A percentile compares a stretch with the other conserved stretches of the same genome.
phyloP scores from a whole-genome alignment of 1,139 yeast genomes.

The Ogataea hybrid region DNA sequence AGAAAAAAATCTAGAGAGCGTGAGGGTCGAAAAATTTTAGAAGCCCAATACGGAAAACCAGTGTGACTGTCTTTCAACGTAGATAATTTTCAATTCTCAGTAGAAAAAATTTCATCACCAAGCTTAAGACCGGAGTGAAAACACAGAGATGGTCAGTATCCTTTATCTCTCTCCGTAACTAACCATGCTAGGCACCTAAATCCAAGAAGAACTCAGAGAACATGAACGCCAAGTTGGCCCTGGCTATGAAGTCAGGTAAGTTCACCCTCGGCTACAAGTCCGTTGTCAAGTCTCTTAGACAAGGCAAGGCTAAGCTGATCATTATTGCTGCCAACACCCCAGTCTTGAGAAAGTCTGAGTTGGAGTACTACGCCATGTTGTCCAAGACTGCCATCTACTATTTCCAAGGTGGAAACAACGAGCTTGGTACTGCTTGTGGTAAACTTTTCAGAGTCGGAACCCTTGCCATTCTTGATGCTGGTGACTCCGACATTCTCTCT shows the following conservation, averaged over 20 bases:
- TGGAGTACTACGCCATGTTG: constrained; percentile 99
- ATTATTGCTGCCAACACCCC: constrained; percentile 99
- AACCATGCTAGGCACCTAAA: constrained; percentile 80
- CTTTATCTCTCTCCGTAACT: constrained; percentile 11
- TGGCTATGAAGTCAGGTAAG: constrained; percentile 98
- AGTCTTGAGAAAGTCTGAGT: constrained; percentile 99
- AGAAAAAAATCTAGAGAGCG: constrained; percentile 9
- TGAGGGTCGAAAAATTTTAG: constrained; percentile 9
- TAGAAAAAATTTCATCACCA: constrained; percentile 6
- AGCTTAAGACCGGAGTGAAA: constrained; percentile 84
- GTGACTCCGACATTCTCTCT: constrained; percentile 98
- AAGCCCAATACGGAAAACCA: constrained; percentile 1
- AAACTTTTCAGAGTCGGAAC: constrained; percentile 99
- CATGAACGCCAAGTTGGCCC: constrained; percentile 98
- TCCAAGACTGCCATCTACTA: constrained; percentile 97
- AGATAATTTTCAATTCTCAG: background rate
- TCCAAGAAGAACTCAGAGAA: constrained; percentile 84
- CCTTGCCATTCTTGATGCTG: constrained; percentile 93
- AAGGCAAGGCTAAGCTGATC: constrained; percentile 98
- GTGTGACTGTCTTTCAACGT: constrained; percentile 7
- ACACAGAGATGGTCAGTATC: constrained; percentile 98
- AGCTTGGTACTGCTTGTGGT: constrained; percentile 99
- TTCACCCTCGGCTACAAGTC: constrained; percentile 99
- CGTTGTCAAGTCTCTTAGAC: constrained; percentile 97
- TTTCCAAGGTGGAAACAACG: constrained; percentile 99